These are phyloP conservation scores for Urostyla sp. DNA, from an alignment of 73 alveolate genomes.

Conservation along the genomic window DNA sequence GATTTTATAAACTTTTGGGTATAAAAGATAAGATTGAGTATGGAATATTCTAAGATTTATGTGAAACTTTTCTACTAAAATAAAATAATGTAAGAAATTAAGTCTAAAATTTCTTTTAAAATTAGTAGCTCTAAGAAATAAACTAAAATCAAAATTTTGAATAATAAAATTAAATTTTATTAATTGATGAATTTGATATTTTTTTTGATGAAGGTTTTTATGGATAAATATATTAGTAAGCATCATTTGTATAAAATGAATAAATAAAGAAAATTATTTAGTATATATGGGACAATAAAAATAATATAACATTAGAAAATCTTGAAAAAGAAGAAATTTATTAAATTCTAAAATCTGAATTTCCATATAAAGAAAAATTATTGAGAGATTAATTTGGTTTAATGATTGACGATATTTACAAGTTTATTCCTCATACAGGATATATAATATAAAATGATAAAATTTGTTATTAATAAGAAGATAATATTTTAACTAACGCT, in stretches of 20 bases:
- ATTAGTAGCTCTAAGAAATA: background rate
- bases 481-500: conserved; percentile 49
- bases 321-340: background rate
- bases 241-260: background rate
- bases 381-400: conserved; percentile 25
- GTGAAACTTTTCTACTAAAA: conserved; percentile 22
- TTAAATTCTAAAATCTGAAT: background rate
- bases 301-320: background rate
- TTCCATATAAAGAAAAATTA: background rate
- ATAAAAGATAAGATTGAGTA: conserved; percentile 31
- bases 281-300: background rate
- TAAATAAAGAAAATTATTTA: background rate
- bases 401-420: no score
- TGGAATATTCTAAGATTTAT: conserved; percentile 41
- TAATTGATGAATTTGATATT: conserved; percentile 74
- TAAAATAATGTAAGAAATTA: conserved; percentile 12
- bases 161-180: conserved; percentile 15
- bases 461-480: background rate
- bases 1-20: conserved; percentile 6
- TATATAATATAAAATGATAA: conserved; percentile 19
- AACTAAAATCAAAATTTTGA: no score
- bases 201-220: conserved; percentile 28
- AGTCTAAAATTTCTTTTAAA: background rate
- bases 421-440: no score
- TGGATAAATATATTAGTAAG: background rate